These are phyloP conservation scores for Pseudocercospora pini-densiflorae DNA, from an alignment of 2,329 filamentous ascomycete species.

Conservation along the genomic window DNA sequence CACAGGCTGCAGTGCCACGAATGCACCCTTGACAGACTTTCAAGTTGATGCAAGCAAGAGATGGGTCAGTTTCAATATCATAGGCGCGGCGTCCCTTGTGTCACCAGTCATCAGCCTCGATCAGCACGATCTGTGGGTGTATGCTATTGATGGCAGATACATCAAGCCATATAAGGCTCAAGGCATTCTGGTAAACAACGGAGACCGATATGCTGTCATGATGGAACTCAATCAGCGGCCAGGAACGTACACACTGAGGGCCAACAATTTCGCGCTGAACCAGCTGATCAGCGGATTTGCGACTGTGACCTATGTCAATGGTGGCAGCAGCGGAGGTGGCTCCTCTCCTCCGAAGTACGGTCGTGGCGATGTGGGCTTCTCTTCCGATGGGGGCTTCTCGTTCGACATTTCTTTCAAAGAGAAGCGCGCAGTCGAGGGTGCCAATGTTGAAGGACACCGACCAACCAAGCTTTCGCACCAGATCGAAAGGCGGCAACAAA, in stretches of 20 bases:
- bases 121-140: constrained; percentile 26
- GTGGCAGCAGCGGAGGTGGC: not conserved
- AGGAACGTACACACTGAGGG: constrained; percentile 42
- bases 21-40: constrained; percentile 13
- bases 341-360: not conserved
- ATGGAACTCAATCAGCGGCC: constrained; percentile 50
- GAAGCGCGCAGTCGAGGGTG: not conserved
- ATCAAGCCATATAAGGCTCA: constrained; percentile 58
- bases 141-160: constrained; percentile 42
- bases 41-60: constrained; percentile 19
- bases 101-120: constrained; percentile 24
- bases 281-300: constrained; percentile 23
- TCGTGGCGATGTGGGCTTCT: not conserved
- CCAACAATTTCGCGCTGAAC: constrained; percentile 17
- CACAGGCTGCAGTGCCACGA: constrained; percentile 15
- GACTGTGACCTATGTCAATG: constrained; percentile 16
- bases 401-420: not conserved
- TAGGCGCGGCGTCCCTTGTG: constrained; percentile 16
- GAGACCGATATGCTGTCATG: constrained; percentile 59
- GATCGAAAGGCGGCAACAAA: not conserved
- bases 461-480: not conserved
- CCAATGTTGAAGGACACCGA: not conserved
- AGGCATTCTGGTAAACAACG: constrained; percentile 55
- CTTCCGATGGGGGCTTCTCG: not conserved
- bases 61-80: constrained; percentile 25